Base-by-base conservation (phyloP, 208 protist genomes). In the Trypanosoma platydactyli region DNA sequence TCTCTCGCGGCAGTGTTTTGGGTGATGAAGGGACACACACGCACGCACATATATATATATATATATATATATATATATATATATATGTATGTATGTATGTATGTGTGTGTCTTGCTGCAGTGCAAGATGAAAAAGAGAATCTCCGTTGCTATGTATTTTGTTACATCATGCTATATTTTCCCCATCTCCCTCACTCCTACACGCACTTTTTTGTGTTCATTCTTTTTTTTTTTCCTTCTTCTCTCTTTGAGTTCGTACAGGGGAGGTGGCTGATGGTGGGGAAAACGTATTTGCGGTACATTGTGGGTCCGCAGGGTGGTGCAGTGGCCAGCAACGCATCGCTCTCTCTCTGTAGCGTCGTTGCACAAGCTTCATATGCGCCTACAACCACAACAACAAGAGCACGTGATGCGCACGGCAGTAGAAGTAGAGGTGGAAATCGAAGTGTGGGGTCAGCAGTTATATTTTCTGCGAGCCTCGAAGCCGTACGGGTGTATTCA, bases 231-330 rank as follows among this genome's bases (percentile, higher is more conserved):
- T 59, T 57, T 38, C 25, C 49, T 74, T 50, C 38, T 51, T 57
- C 29, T 53, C 3, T 25, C 13, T 56, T 56, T 22, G 20, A 54
- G 9, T 72, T 5, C 41, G 9, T 27, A n/a, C 25, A 41, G 6
- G 41, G 42, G 9, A 59, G 46, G 13, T 49, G 11, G 40, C 22
- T 3, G 0, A 95, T 93, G 87, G 87, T 95, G 40, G 90, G 85
- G 16, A 96, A 96, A 71, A 96, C 81, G 1, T 96, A 96, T 61
- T 75, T 96, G 24, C 85, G 91, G 63, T 96, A 96, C 60, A 80
- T 88, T 18, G 84, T 81, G 0, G 91, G 88, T 16, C 91, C 87
- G 24, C 83, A 94, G 59, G 84, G 86, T 18, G 91, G 91, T 27
- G 56, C 76, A 9, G 76, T 94, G 11, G 85, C 75, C 6, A 94